Conservation (phyloP, 2,329 filamentous ascomycete genomes). For the Ceratocystiopsis brevicomis region DNA sequence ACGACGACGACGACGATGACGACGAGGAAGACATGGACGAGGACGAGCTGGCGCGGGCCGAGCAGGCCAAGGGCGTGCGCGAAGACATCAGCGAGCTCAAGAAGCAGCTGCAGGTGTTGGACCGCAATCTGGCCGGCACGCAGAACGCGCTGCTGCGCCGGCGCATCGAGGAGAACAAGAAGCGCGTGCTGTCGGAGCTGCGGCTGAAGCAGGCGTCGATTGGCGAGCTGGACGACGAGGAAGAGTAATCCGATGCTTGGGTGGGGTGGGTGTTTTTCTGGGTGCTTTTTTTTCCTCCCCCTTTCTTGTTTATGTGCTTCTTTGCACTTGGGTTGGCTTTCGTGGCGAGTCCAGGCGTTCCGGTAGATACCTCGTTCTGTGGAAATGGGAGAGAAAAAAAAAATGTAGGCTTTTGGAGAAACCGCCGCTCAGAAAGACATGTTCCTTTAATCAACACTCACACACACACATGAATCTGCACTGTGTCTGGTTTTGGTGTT, state of each 20-base stretch:
- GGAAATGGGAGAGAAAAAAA: no score
- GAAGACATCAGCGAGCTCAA: slow-evolving; percentile 31
- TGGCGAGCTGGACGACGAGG: slow-evolving; percentile 17
- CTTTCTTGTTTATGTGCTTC: background rate
- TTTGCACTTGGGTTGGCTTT: no score
- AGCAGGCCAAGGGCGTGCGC: slow-evolving; percentile 34
- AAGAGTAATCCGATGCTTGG: slow-evolving; percentile 1
- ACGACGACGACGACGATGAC: slow-evolving; percentile 33
- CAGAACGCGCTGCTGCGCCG: slow-evolving; percentile 29
- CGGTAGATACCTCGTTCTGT: no score
- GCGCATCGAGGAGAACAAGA: slow-evolving; percentile 31
- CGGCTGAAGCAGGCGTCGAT: slow-evolving; percentile 18
- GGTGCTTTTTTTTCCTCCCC: background rate
- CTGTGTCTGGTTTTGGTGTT: no score
- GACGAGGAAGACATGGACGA: slow-evolving; percentile 36
- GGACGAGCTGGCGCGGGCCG: slow-evolving; percentile 28
- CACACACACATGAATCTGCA: no score
- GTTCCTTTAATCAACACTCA: no score
- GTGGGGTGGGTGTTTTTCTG: background rate
- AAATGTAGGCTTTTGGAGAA: no score
- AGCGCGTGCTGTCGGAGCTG: slow-evolving; percentile 22
- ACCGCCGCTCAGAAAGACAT: no score
- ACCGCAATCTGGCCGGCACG: slow-evolving; percentile 24
- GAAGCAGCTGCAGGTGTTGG: slow-evolving; percentile 27
- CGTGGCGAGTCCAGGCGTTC: no score